Base-by-base conservation (phyloP, 768 basidiomycete species). In the Termitomyces sp. region DNA sequence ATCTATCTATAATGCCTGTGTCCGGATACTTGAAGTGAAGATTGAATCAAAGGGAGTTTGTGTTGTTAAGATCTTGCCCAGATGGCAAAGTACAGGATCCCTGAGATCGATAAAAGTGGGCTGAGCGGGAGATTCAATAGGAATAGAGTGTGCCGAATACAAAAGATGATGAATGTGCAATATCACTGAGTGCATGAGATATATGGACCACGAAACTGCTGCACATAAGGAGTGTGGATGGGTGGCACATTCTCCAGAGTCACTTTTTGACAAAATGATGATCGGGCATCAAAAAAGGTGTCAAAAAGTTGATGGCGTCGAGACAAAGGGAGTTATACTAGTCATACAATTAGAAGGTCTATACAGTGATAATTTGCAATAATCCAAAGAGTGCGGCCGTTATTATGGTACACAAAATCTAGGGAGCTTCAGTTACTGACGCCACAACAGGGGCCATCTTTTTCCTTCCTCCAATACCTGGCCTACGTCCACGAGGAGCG, bases 401-500 rank as follows among this genome's bases (percentile, higher is more conserved):
- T 56, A 43, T 44, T 30, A 50, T 50, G 49, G 10, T 40, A 50
- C 35, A 49, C 17, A 35, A 44, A 26, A n/a, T 34, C 51, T 53
- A 53, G 41, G 51, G 11, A 35, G 24, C 49, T 26, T 50, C 41
- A 35, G 28, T 42, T 44, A 22, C 35, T 32, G 58, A 34, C 19
- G 46, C 32, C n/a, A 45, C 59, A 37, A 40, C 59, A 40, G 51
- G 21, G 26, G 47, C 52, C 24, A 62, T 56, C 56, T 71, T 74
- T 64, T 71, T 77, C 65, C 70, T 77, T 10, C 69, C 68, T 40
- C 69, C 53, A 45, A 4, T 22, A 32, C 53, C 68, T 47, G 73
- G 65, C 48, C 74, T 75, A 30, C 77, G 71, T 51, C 76, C 73
- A 28, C 76, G 72, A 32, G 70, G 60, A 30, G 68, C 67, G 22